Percentiles rank a stretch among this genome's conserved stretches.
Conservation (phyloP, 1,139 yeast species). For the Lodderomyces pseudojiufengensis region DNA sequence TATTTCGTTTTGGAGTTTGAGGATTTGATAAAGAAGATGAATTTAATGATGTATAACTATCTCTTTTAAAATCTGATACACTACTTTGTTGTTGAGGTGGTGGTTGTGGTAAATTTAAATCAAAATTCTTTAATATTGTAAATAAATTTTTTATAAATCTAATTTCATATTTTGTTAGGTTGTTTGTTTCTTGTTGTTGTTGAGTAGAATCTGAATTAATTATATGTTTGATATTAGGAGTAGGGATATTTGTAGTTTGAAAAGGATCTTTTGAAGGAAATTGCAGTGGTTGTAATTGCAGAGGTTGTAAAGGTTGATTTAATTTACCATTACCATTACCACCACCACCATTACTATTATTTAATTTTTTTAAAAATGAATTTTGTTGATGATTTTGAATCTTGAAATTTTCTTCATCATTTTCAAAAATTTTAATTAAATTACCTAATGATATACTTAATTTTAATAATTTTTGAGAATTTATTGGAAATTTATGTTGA, state of each 20-base stretch:
- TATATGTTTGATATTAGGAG: slow-evolving; percentile 4
- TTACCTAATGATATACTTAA: slow-evolving; percentile 45
- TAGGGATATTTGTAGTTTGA: background rate
- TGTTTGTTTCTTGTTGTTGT: background rate
- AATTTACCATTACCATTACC: background rate
- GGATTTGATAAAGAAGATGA: slow-evolving; percentile 9
- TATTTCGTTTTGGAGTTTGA: slow-evolving; percentile 10
- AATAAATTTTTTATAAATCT: slow-evolving; percentile 35
- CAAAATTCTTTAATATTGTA: slow-evolving; percentile 38
- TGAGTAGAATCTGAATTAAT: slow-evolving; percentile 11
- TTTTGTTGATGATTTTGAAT: slow-evolving; percentile 12
- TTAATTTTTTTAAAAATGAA: slow-evolving; percentile 8
- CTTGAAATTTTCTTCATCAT: slow-evolving; percentile 32
- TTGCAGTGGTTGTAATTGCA: too few relatives aligned
- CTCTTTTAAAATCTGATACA: background rate
- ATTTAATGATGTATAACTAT: slow-evolving; percentile 10
- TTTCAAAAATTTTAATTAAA: slow-evolving; percentile 33
- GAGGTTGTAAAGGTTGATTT: too few relatives aligned
- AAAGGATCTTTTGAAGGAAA: too few relatives aligned
- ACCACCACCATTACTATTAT: background rate
- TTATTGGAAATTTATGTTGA: slow-evolving; percentile 30
- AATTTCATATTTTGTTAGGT: slow-evolving; percentile 30
- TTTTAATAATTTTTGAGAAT: slow-evolving; percentile 37
- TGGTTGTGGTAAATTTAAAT: slow-evolving; percentile 19
- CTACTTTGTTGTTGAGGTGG: background rate